Percentiles rank a stretch among this genome's conserved stretches.
Conservation (phyloP, 1,284 basidiomycete species). For the Papiliotrema flavescens region DNA sequence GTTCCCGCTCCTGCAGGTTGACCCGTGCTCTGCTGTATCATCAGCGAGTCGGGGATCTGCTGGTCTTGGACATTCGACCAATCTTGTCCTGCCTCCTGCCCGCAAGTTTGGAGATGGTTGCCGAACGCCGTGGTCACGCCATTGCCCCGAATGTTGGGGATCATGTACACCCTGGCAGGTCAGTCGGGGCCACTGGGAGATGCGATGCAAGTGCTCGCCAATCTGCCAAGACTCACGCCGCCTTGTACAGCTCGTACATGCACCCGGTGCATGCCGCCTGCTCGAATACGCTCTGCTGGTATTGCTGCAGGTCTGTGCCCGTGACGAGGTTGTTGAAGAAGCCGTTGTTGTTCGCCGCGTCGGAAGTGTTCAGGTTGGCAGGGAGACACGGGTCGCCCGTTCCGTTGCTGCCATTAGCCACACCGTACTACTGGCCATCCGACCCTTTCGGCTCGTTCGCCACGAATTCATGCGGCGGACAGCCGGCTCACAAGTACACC, state of each 20-base stretch:
- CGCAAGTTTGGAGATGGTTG: slow-evolving; percentile 30
- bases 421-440: too few relatives aligned
- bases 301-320: slow-evolving; percentile 24
- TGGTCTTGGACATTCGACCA: slow-evolving; percentile 36
- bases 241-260: slow-evolving; percentile 40
- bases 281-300: slow-evolving; percentile 23
- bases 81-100: slow-evolving; percentile 9
- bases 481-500: slow-evolving; percentile 28
- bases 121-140: slow-evolving; percentile 22
- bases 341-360: slow-evolving; percentile 20
- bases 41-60: slow-evolving; percentile 32
- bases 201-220: too few relatives aligned
- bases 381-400: slow-evolving; percentile 29
- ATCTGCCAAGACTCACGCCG: slow-evolving; percentile 25
- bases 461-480: neutral
- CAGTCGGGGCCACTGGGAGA: neutral
- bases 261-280: slow-evolving; percentile 32
- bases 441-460: too few relatives aligned
- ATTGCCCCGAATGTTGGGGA: slow-evolving; percentile 25
- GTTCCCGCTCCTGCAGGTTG: neutral
- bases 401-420: slow-evolving; percentile 28
- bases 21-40: slow-evolving; percentile 22
- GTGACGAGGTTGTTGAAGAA: slow-evolving; percentile 35
- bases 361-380: slow-evolving; percentile 16
- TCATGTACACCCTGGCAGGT: slow-evolving; percentile 29